phyloP scores from a whole-genome alignment of 139 green algal genomes.

The Chlorella ohadii region DNA sequence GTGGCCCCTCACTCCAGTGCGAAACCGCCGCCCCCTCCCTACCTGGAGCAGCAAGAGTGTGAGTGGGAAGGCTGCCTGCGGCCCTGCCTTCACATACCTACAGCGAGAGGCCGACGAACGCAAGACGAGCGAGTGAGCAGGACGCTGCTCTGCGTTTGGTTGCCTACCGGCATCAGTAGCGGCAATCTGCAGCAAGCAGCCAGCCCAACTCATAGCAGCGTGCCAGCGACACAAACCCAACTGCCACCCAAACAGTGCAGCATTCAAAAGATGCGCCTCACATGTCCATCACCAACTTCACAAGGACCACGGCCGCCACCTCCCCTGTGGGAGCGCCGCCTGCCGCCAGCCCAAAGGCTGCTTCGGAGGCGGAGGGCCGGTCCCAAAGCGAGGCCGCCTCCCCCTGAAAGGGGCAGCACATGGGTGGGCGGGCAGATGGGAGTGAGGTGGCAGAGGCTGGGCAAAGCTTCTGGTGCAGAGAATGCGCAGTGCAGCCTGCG shows the following conservation, averaged over 20 bases:
- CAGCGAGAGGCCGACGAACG: too few relatives aligned
- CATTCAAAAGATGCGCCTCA: too few relatives aligned
- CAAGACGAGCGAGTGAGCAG: too few relatives aligned
- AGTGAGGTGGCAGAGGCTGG: too few relatives aligned
- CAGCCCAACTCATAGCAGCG: too few relatives aligned
- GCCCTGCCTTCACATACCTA: slow-evolving; percentile 54
- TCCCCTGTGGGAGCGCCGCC: slow-evolving; percentile 21
- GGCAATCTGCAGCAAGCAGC: too few relatives aligned
- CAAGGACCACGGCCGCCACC: slow-evolving; percentile 64
- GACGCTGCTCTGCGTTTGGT: too few relatives aligned
- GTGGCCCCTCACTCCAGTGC: too few relatives aligned
- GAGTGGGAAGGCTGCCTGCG: slow-evolving; percentile 57
- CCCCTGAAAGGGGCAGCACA: neutral
- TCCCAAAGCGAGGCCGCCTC: neutral
- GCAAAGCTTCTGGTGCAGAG: neutral
- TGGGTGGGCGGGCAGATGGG: neutral
- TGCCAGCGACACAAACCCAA: too few relatives aligned
- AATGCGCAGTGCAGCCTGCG: neutral
- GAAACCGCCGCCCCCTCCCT: too few relatives aligned
- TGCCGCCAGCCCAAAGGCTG: neutral
- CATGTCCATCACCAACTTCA: slow-evolving; percentile 83
- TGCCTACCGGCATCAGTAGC: too few relatives aligned
- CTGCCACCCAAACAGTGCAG: too few relatives aligned
- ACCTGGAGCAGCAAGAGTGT: slow-evolving; percentile 72
- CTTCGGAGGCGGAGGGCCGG: neutral